Percentiles rank a stretch among this genome's conserved stretches.
These are phyloP conservation scores for Coemansia sp. DNA, from an alignment of 192 early-diverging fungal species.

Conservation along the genomic window DNA sequence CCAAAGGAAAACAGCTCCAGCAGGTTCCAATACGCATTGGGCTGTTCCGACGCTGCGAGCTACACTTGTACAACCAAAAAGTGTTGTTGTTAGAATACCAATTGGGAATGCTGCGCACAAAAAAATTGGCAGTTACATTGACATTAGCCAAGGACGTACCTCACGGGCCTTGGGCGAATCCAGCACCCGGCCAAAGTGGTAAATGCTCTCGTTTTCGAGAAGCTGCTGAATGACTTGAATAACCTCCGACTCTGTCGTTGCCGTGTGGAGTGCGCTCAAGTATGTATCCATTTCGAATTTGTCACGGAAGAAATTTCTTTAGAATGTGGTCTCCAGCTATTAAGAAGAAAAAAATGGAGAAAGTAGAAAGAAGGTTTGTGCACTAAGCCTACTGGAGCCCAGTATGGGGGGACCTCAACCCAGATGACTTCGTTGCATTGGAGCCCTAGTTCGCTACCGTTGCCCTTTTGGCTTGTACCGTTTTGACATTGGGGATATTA, in stretches of 20 bases:
- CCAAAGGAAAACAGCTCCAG: conserved; percentile 46
- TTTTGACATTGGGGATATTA: background rate
- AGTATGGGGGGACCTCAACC: too few species aligned
- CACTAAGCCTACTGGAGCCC: too few species aligned
- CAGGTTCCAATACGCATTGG: conserved; percentile 26
- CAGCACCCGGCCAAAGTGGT: conserved; percentile 47
- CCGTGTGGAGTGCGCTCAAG: background rate
- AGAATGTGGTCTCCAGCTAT: too few species aligned
- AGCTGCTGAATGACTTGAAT: conserved; percentile 24
- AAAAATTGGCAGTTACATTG: background rate
- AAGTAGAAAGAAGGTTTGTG: too few species aligned
- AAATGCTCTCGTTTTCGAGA: conserved; percentile 31
- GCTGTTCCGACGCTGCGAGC: conserved; percentile 28
- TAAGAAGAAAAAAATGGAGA: background rate
- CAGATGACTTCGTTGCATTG: too few species aligned
- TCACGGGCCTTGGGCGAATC: conserved; percentile 33
- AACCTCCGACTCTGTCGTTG: background rate
- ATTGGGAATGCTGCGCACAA: background rate
- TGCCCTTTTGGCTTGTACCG: background rate
- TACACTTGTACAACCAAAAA: conserved; percentile 12
- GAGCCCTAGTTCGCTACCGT: background rate
- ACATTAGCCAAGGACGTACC: conserved; percentile 12
- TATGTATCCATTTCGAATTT: background rate
- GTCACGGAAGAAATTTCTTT: background rate
- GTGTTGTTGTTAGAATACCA: background rate